Base-by-base conservation (phyloP, 1,284 basidiomycete genomes). In the Polyporus tsugae region DNA sequence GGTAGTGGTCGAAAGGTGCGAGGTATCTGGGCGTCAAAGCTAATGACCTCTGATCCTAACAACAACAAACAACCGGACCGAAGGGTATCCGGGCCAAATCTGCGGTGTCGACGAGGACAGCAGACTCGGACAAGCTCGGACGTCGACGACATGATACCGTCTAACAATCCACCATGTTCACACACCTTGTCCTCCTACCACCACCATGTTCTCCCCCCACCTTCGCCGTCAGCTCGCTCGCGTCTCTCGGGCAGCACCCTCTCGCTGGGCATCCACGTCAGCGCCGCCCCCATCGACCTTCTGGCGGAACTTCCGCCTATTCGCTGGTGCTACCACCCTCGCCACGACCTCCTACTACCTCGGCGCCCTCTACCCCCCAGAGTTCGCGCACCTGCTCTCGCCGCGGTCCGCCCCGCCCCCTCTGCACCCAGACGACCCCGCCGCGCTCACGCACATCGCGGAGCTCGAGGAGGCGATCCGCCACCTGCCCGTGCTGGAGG, bases 401-500 rank as follows among this genome's bases (percentile, higher is more conserved):
- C 95, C 95, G 11, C 86, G 91, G 7, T 83, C 87, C 5, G 89
- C 92, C 0, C 93, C 94, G 0, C 86, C 92, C 0, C 90, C 93
- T 0, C 85, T 86, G 0, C 83, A 90, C 66, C 84, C 87, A 0
- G 83, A 89, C 64, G 88, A 91, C 0, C 85, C 87, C 0, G 87
- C 90, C 72, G 89, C 92, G 0, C 80, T 86, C 58, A 84, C 84
- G 2, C 87, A 93, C 75, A 86, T 85, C 6, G 83, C 83, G 11
- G 78, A 82, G 22, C 84, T 97, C 63, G 96, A 98, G 78, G 78
- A 84, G 22, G 80, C 86, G 57, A 82, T 98, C 6, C 91, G 94
- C 70, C 79, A 82, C 1, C 83, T 97, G 0, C 87, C 90, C 0
- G 72, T 88, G 6, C 88, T 97, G 0, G 78, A 83, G 41, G 78